Evolutionary conservation across 352 stramenopile genomes (phyloP).

Genomic region (Aphanomyces stellatus): DNA sequence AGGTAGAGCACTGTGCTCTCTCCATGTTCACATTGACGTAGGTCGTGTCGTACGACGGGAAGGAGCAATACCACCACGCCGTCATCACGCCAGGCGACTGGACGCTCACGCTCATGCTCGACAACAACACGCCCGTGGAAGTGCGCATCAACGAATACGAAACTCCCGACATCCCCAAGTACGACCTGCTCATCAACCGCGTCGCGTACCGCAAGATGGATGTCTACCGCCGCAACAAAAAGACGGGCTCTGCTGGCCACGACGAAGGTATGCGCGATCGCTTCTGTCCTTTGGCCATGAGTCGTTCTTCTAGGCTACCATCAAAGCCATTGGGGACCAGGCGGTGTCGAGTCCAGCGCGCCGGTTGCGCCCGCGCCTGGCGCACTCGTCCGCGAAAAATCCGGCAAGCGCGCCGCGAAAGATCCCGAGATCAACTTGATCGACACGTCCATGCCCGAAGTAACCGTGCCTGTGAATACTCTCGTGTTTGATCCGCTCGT

Average conservation of each 20-base stretch:
- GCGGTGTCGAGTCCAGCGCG: neutral
- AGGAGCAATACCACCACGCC: conserved; percentile 47
- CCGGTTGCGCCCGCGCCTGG: neutral
- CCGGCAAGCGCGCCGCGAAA: neutral
- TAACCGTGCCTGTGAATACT: conserved; percentile 52
- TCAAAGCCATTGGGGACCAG: conserved; percentile 7
- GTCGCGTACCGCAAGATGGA: conserved; percentile 78
- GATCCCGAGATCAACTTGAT: conserved; percentile 63
- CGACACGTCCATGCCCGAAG: conserved; percentile 50
- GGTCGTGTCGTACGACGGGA: conserved; percentile 68
- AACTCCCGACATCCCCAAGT: conserved; percentile 67
- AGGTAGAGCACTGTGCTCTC: conserved; percentile 26
- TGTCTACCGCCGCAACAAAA: conserved; percentile 67
- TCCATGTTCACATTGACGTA: conserved; percentile 19
- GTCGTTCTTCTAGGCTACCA: too few relatives aligned
- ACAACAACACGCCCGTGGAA: conserved; percentile 68
- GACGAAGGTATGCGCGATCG: neutral
- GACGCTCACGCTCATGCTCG: conserved; percentile 70
- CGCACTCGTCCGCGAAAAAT: neutral
- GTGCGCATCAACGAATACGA: conserved; percentile 81
- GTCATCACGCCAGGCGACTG: conserved; percentile 48
- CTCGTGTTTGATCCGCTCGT: conserved; percentile 69
- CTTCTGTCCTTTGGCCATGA: too few relatives aligned
- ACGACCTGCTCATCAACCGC: conserved; percentile 72
- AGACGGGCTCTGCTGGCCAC: conserved; percentile 22